Base-by-base conservation (phyloP, 768 basidiomycete species). In the Macrolepiota albuminosa region DNA sequence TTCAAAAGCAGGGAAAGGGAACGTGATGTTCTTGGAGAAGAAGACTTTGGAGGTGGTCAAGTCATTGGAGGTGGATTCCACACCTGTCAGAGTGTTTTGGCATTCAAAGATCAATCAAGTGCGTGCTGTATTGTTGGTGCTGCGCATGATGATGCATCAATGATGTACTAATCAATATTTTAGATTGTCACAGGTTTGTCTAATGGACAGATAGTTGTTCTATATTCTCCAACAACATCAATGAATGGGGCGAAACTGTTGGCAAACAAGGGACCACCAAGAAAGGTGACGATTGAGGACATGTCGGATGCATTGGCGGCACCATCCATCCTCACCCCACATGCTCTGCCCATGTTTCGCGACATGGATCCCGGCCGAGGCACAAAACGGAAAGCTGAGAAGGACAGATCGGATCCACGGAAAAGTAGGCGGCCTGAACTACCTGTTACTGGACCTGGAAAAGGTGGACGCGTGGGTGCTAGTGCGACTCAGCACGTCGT, bases 21-120 rank as follows among this genome's bases (percentile, higher is more conserved):
- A 81, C 61, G 76, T 98, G 57, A 72, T 91, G 58, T 87, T 96
- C 67, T 69, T 98, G 72, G 77, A 78, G 59, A 87, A 87, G 69
- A 83, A 87, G 58, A 81, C 79, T 42, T 74, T 97, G 47, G 86
- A 87, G 61, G 81, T 87, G 51, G 84, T 78, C 56, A 88, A 88
- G 73, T 79, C 81, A 46, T 66, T 93, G 47, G 83, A 80, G 58
- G 83, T 91, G 66, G 87, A 86, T 47, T 80, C 87, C 29, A 90
- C 87, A 39, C 94, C 97, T 10, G 91, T 99, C 58, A 90, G 88
- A 68, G 91, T 98, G 2, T 74, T 82, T 31, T 99, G 97, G 97
- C 97, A 98, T 76, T 85, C 92, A 6, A 93, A 91, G 74, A 98
- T 99, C 79, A 99, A 99, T 77, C 93, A 97, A 82, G 93, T 91